phyloP scores from a whole-genome alignment of 345 rosid species.

The Alliaria petiolata region DNA sequence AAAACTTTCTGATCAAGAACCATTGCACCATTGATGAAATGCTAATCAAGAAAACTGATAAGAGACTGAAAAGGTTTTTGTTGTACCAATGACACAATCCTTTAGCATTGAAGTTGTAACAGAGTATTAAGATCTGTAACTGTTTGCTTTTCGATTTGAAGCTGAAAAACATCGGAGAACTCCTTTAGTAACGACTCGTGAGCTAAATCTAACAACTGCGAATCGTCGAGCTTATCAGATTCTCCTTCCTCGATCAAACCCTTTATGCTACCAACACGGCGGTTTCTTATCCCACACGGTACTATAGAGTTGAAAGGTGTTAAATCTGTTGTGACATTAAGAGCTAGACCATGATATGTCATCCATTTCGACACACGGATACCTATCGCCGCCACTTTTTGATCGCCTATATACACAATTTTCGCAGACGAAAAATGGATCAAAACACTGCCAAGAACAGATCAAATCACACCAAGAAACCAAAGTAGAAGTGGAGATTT shows the following conservation, averaged over 20 bases:
- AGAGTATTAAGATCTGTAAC: not conserved
- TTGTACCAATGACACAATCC: not conserved
- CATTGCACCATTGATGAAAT: not conserved
- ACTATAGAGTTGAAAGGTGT: conserved; percentile 63
- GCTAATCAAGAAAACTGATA: not conserved
- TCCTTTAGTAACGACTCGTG: conserved; percentile 52
- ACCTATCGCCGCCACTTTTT: conserved; percentile 81
- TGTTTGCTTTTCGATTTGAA: conserved; percentile 31
- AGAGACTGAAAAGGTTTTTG: not conserved
- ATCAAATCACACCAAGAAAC: not conserved
- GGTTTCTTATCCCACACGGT: conserved; percentile 74
- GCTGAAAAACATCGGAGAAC: conserved; percentile 68
- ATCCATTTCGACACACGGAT: conserved; percentile 72
- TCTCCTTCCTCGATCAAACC: conserved; percentile 31
- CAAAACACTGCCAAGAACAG: not conserved
- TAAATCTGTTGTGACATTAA: conserved; percentile 78
- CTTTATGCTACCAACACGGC: conserved; percentile 64
- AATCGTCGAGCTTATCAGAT: conserved; percentile 29
- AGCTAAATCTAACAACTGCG: conserved; percentile 40
- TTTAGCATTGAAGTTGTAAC: not conserved
- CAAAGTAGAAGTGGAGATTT: not conserved
- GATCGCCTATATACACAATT: conserved; percentile 41
- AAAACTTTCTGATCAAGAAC: not conserved
- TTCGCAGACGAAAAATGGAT: not conserved
- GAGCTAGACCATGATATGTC: conserved; percentile 74